phyloP scores from a whole-genome alignment of 148 eudicot species.

The Cornus controversa region DNA sequence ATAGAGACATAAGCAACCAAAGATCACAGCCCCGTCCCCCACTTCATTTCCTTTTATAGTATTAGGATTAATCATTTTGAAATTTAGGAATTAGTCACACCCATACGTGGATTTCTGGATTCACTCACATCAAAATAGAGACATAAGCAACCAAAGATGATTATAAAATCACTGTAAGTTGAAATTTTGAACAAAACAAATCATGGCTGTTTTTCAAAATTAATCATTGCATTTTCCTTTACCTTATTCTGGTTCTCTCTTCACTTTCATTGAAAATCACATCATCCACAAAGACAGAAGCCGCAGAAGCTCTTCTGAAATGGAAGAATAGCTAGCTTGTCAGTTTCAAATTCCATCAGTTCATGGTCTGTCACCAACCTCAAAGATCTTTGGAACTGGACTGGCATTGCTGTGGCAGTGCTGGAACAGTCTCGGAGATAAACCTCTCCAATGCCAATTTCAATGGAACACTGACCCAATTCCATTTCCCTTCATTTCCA shows the following conservation, averaged over 20 bases:
- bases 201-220: constrained; percentile 22
- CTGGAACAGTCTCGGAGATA: constrained; percentile 35
- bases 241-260: constrained; percentile 21
- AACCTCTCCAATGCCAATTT: constrained; percentile 29
- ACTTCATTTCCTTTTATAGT: no score
- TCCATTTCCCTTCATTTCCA: constrained; percentile 53
- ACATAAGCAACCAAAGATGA: no score
- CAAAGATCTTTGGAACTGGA: constrained; percentile 61
- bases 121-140: no score
- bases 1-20: no score
- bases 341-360: constrained; percentile 33
- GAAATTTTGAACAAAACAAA: neutral
- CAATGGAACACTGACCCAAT: constrained; percentile 31
- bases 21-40: no score
- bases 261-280: constrained; percentile 18
- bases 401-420: constrained; percentile 56
- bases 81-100: no score
- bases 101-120: no score
- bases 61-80: no score
- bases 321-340: constrained; percentile 66
- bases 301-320: constrained; percentile 50
- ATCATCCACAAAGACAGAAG: constrained; percentile 43
- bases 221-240: constrained; percentile 12
- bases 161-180: neutral
- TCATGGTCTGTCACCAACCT: constrained; percentile 56